A percentile compares a stretch with the other conserved stretches of the same genome.
Evolutionary conservation across 2,329 filamentous ascomycete genomes (phyloP).

Genomic region (Trichoderma atroviride): DNA sequence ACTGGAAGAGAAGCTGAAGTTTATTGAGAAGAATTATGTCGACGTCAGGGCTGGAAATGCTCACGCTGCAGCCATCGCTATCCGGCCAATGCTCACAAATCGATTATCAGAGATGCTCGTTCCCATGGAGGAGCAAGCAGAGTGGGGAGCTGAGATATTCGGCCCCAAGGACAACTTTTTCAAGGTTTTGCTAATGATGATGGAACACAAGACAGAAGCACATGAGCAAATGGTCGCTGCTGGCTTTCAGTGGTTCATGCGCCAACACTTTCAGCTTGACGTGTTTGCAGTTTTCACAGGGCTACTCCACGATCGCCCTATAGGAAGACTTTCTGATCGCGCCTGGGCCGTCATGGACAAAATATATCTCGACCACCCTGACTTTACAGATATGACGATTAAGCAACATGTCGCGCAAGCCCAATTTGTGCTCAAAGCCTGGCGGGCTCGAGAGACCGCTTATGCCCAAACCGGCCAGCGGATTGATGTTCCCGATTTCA

Average conservation of each 20-base stretch:
- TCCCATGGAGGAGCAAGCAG: constrained; percentile 50
- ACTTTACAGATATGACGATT: constrained; percentile 53
- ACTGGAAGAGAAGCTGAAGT: constrained; percentile 47
- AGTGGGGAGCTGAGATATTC: constrained; percentile 54
- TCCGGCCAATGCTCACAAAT: constrained; percentile 51
- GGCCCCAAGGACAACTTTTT: constrained; percentile 58
- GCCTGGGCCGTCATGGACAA: constrained; percentile 54
- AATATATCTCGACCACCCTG: constrained; percentile 53
- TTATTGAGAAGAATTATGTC: constrained; percentile 53
- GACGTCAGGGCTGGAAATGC: constrained; percentile 56
- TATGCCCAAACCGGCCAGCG: constrained; percentile 42
- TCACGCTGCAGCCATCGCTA: constrained; percentile 53
- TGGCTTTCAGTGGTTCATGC: constrained; percentile 60
- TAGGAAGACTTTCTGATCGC: constrained; percentile 55
- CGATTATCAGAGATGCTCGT: constrained; percentile 54
- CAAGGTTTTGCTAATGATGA: constrained; percentile 53
- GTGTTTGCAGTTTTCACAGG: constrained; percentile 59
- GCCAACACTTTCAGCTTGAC: constrained; percentile 58
- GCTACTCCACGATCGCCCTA: constrained; percentile 53
- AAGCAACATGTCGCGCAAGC: constrained; percentile 51
- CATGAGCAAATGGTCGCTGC: constrained; percentile 48
- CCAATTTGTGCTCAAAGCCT: constrained; percentile 54
- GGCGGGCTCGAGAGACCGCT: constrained; percentile 53
- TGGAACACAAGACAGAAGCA: constrained; percentile 51
- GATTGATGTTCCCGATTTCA: constrained; percentile 49